Percentiles rank a stretch among this genome's conserved stretches.
These are phyloP conservation scores for Liquidambar formosana DNA, from an alignment of 164 flowering plant species.

Conservation along the genomic window DNA sequence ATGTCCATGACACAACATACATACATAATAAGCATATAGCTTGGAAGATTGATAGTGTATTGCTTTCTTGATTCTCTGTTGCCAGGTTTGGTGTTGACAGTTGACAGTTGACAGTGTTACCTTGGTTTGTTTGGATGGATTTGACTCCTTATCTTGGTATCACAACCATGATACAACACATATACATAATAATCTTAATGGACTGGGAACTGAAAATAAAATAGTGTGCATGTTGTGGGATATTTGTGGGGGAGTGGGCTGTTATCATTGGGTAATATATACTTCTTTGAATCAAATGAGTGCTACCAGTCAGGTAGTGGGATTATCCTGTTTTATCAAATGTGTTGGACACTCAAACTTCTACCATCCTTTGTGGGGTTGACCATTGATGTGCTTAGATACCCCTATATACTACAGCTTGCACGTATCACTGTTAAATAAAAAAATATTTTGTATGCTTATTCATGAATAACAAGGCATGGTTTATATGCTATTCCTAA, in stretches of 20 bases:
- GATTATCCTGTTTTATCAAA: neutral
- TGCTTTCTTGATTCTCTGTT: neutral
- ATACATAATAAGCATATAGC: slow-evolving; percentile 36
- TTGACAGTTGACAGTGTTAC: neutral
- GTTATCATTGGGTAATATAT: too few relatives aligned
- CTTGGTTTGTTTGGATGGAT: neutral
- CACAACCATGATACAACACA: neutral
- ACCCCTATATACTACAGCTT: neutral
- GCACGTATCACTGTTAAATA: neutral
- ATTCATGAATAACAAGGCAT: neutral
- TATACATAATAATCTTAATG: too few relatives aligned
- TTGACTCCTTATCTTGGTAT: neutral
- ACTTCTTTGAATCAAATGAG: too few relatives aligned
- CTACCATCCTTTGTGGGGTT: neutral
- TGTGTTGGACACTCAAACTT: neutral
- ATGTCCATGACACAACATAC: neutral
- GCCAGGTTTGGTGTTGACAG: neutral
- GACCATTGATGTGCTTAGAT: neutral
- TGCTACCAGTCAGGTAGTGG: too few relatives aligned
- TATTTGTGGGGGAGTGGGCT: too few relatives aligned
- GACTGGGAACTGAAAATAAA: too few relatives aligned
- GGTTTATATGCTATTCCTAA: neutral
- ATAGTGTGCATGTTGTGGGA: too few relatives aligned
- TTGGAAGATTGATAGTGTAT: neutral
- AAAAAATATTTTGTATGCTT: neutral